Evolutionary conservation across 1,139 yeast genomes (phyloP).

Genomic region (Pichia terricola): DNA sequence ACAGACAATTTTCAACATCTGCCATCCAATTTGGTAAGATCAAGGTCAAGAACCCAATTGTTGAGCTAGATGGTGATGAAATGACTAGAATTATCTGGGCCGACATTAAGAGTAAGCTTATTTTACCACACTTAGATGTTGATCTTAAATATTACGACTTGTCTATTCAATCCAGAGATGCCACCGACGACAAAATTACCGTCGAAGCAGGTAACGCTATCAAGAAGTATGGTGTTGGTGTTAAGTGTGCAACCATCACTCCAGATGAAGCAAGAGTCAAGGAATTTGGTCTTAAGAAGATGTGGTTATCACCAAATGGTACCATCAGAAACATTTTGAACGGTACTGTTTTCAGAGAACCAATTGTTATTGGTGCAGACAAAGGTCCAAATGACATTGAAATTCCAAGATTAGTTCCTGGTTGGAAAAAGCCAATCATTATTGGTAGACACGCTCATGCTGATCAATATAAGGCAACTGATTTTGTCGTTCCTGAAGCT

Average conservation of each 20-base stretch:
- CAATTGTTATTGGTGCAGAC: slow-evolving; percentile 62
- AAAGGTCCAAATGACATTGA: slow-evolving; percentile 31
- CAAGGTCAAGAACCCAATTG: slow-evolving; percentile 79
- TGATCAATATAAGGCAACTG: slow-evolving; percentile 93
- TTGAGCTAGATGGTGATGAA: slow-evolving; percentile 96
- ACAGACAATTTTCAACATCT: slow-evolving; percentile 11
- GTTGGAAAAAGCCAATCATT: slow-evolving; percentile 91
- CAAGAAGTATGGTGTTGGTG: slow-evolving; percentile 80
- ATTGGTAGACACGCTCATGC: slow-evolving; percentile 98
- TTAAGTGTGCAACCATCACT: slow-evolving; percentile 97
- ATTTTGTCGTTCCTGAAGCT: slow-evolving; percentile 65
- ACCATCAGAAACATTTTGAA: slow-evolving; percentile 91
- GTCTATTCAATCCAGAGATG: slow-evolving; percentile 76
- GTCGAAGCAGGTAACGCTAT: slow-evolving; percentile 87
- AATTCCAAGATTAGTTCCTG: slow-evolving; percentile 82
- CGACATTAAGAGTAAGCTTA: slow-evolving; percentile 69
- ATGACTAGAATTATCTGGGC: slow-evolving; percentile 92
- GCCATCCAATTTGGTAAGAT: slow-evolving; percentile 35
- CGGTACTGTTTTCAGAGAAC: slow-evolving; percentile 95
- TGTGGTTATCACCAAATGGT: slow-evolving; percentile 98
- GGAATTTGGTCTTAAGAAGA: slow-evolving; percentile 81
- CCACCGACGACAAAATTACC: slow-evolving; percentile 82
- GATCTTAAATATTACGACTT: slow-evolving; percentile 90
- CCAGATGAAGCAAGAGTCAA: slow-evolving; percentile 93
- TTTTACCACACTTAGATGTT: slow-evolving; percentile 75